phyloP scores from a whole-genome alignment of 257 asterid genomes.

The Echium plantagineum region DNA sequence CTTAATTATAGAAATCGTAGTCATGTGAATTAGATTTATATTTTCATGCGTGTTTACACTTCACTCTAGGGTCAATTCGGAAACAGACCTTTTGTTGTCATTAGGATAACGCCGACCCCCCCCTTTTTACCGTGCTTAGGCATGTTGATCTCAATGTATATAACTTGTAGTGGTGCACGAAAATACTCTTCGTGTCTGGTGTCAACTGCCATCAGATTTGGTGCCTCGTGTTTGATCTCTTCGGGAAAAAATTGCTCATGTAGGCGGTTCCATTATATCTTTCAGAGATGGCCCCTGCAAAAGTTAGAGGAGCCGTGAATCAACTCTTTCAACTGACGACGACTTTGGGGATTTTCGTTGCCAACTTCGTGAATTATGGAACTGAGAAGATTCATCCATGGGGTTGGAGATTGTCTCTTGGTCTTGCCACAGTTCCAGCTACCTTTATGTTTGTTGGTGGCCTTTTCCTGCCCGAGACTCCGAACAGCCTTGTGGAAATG shows the following conservation, averaged over 20 bases:
- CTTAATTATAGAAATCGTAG: not conserved
- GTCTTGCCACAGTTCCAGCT: slow-evolving; percentile 28
- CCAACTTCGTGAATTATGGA: slow-evolving; percentile 45
- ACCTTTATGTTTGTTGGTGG: slow-evolving; percentile 4
- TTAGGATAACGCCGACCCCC: too few species aligned
- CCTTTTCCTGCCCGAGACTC: slow-evolving; percentile 8
- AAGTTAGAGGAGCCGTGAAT: slow-evolving; percentile 46
- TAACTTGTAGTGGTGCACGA: too few species aligned
- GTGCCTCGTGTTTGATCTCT: not conserved
- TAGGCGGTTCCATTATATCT: slow-evolving; percentile 62
- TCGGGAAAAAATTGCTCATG: not conserved
- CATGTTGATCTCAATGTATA: too few species aligned
- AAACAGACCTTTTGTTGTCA: too few species aligned
- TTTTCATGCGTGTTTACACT: too few species aligned
- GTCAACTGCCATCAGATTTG: too few species aligned
- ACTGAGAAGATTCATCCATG: slow-evolving; percentile 43
- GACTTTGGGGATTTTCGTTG: slow-evolving; percentile 42
- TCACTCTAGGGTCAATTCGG: too few species aligned
- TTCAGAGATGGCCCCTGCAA: slow-evolving; percentile 62
- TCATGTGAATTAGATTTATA: too few species aligned
- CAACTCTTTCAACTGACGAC: slow-evolving; percentile 49
- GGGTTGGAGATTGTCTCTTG: slow-evolving; percentile 42
- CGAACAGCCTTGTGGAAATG: slow-evolving; percentile 9
- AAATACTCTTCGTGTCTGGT: too few species aligned
- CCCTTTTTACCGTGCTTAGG: too few species aligned